phyloP scores from a whole-genome alignment of 768 basidiomycete genomes.

The Suillus cothurnatus region DNA sequence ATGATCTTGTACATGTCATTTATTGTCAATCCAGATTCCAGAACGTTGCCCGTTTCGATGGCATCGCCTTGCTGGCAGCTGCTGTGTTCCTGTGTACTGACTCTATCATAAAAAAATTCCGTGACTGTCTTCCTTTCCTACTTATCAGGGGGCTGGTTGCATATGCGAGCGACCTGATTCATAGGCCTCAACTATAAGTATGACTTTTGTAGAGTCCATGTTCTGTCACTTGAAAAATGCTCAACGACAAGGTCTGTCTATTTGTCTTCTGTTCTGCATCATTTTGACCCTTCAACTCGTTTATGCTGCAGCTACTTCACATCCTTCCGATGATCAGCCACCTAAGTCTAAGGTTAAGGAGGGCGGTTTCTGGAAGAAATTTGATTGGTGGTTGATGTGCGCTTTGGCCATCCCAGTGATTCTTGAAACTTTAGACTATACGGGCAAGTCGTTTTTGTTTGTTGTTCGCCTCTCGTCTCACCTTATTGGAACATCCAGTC shows the following conservation, averaged over 20 bases:
- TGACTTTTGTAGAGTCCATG: neutral
- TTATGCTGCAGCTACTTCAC: neutral
- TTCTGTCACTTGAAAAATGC: neutral
- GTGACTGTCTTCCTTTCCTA: neutral
- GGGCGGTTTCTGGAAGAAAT: conserved; percentile 27
- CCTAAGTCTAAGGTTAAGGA: neutral
- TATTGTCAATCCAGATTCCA: too few relatives aligned
- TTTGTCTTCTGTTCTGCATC: neutral
- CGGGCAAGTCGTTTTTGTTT: conserved; percentile 14
- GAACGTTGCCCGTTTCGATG: neutral
- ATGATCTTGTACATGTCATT: too few relatives aligned
- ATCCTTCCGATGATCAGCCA: neutral
- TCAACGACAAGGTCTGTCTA: neutral
- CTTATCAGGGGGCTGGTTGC: neutral
- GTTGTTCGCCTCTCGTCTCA: neutral
- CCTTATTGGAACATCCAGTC: conserved; percentile 29
- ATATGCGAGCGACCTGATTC: neutral
- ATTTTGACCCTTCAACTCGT: neutral
- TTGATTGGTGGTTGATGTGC: conserved; percentile 33
- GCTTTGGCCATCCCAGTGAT: conserved; percentile 45
- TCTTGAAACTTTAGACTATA: conserved; percentile 40
- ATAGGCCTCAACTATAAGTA: neutral
- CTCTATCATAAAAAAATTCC: neutral
- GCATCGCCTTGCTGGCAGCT: neutral
- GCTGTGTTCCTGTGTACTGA: neutral